Evolutionary conservation across 2,329 filamentous ascomycete species (phyloP).

Genomic region (Fusarium anguioides): DNA sequence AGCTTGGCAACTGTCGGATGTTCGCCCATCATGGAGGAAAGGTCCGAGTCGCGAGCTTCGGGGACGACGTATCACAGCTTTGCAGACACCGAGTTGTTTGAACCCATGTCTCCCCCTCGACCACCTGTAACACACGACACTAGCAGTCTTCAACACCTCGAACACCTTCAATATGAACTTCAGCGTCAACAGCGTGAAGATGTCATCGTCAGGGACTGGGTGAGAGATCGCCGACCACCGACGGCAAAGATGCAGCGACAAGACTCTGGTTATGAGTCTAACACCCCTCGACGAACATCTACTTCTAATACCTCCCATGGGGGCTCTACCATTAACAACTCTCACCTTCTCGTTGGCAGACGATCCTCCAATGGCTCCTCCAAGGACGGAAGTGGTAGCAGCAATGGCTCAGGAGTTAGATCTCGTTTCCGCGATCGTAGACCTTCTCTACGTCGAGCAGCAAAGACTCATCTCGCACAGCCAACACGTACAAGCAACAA

Average conservation of each 20-base stretch:
- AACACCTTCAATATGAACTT: slow-evolving; percentile 38
- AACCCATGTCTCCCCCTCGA: slow-evolving; percentile 51
- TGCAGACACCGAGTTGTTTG: slow-evolving; percentile 60
- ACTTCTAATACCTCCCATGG: slow-evolving; percentile 49
- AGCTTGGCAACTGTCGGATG: slow-evolving; percentile 33
- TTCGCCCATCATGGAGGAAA: slow-evolving; percentile 46
- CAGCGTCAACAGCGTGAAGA: slow-evolving; percentile 38
- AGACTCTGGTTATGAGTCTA: slow-evolving; percentile 70
- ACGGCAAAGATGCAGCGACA: slow-evolving; percentile 62
- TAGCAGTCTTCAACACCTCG: slow-evolving; percentile 35
- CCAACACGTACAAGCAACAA: slow-evolving; percentile 47
- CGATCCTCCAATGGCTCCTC: slow-evolving; percentile 51
- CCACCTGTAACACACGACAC: slow-evolving; percentile 41
- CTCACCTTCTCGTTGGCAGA: slow-evolving; percentile 47
- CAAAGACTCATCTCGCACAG: slow-evolving; percentile 50
- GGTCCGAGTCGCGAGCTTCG: slow-evolving; percentile 58
- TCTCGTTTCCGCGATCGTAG: slow-evolving; percentile 55
- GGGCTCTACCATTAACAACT: slow-evolving; percentile 24
- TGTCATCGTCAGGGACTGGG: slow-evolving; percentile 15
- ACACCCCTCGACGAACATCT: slow-evolving; percentile 54
- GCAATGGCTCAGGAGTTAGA: slow-evolving; percentile 30
- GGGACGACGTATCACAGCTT: slow-evolving; percentile 67
- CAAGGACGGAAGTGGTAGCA: slow-evolving; percentile 27
- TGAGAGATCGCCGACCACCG: slow-evolving; percentile 46
- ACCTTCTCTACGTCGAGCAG: slow-evolving; percentile 55